Evolutionary conservation across 768 basidiomycete species (phyloP), one percentile per base, ranked within the genome.

Genomic region (Dioszegia hungarica): DNA sequence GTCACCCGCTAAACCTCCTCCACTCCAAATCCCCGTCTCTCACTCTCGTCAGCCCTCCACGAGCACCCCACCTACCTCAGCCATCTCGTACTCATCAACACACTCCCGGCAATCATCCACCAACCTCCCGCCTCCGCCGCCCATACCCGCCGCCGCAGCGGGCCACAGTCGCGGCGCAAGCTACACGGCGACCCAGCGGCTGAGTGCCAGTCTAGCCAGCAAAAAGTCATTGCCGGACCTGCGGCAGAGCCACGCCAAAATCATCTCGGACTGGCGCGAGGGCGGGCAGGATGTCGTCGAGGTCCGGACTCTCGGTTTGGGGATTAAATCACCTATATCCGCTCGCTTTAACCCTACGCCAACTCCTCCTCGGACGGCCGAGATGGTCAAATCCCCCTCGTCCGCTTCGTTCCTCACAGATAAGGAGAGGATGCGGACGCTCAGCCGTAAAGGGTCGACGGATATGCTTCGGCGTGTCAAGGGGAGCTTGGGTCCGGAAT

Each of bases 181-280:
- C 61, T 69, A 61, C 37, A 73, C 73, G 0, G 63, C 66, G 2
- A 60, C 66, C 22, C 73, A 72, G 28, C 57, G 73, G 9, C 51
- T 64, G 8, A 72, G 73, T 47, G 66, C 54, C 1, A 59, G 46
- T 1, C 58, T 79, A 8, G 66, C 68, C 3, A 56, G 79, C 31
- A 92, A 90, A 79, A 89, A 92, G 77, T 91, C 89, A 56, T 79
- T 94, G 55, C 91, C 92, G 6, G 90, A 95, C 69, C 78, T 94
- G 44, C 82, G 87, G 25, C 82, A 76, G 46, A 74, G 70, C 41
- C 78, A 79, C 53, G 70, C 74, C 31, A 70, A 74, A 51, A 78
- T 77, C 60, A 72, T 78, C 9, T 63, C 66, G 24, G 77, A 79
- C 29, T 64, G 77, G 5, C 52, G 66, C 10, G 61, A 61, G 24